phyloP scores from a whole-genome alignment of 2,329 filamentous ascomycete species.

The Orbilia javanica region DNA sequence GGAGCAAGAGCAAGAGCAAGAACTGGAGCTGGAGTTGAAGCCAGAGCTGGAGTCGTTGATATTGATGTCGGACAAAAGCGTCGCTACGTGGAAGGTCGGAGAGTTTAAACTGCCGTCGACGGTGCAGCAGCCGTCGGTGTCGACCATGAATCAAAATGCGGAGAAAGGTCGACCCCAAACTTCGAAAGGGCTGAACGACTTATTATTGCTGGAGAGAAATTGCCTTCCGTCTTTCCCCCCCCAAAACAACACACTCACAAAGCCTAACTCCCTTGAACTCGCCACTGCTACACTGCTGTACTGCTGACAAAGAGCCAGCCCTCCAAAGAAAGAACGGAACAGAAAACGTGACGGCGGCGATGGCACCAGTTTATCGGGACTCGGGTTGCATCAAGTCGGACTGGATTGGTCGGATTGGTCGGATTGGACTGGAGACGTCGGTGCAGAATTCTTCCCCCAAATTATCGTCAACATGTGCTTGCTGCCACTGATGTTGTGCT shows the following conservation, averaged over 20 bases:
- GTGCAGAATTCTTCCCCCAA: constrained; percentile 16
- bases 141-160: constrained; percentile 21
- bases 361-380: constrained; percentile 23
- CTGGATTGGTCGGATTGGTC: constrained; percentile 2
- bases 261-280: not conserved
- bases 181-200: constrained; percentile 19
- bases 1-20: too few species aligned
- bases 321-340: too few species aligned
- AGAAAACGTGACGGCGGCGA: constrained; percentile 17
- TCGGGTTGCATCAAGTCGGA: constrained; percentile 28
- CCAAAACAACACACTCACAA: constrained; percentile 17
- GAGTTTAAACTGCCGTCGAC: constrained; percentile 8
- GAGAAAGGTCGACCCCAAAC: constrained; percentile 18
- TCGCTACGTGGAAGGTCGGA: constrained; percentile 14
- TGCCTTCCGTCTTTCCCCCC: not conserved
- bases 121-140: constrained; percentile 5
- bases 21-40: too few species aligned
- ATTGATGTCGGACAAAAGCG: not conserved
- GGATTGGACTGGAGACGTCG: constrained; percentile 13
- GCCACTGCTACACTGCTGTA: not conserved
- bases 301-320: not conserved
- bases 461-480: constrained; percentile 34
- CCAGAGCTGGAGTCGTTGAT: not conserved
- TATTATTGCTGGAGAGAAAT: constrained; percentile 1
- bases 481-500: constrained; percentile 3